Base-by-base conservation (phyloP, 176 grass and related monocot genomes). In the Rhynchospora pubera region DNA sequence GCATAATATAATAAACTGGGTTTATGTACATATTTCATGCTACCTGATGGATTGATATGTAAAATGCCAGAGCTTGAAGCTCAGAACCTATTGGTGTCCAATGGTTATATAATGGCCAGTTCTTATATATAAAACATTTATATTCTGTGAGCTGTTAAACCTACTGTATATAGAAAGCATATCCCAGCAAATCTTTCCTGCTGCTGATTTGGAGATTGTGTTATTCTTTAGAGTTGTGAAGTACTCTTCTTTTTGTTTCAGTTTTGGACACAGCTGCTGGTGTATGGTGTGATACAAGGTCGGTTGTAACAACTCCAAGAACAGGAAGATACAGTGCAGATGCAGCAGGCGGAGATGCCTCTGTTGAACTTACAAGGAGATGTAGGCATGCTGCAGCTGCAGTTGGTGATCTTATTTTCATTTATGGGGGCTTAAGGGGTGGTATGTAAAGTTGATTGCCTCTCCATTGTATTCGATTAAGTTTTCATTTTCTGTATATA, bases 241-340 rank as follows among this genome's bases (percentile, higher is more conserved):
- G 48, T 85, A 63, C 34, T 45, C 64, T 74, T 57, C 79, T 18
- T 84, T 82, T 55, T 87, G 58, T 44, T 93, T 84, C 91, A 99
- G 97, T 99, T 24, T 57, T 99, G 65, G 97, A 99, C 52, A 99
- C 97, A 70, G 97, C 97, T 87, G 97, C 97, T 80, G 97, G 97
- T 78, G 97, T 99, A 53, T 99, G 97, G 97, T 99, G 97, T 14
- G 97, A 99, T 84, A 96, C 85, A 61, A 94, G 89, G 58, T 91
- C 92, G 18, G 95, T 97, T 85, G 90, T 97, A 21, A 97, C 95
- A 74, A 94, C 91, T 91, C 92, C 95, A 53, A 94, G 95, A 57
- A 97, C 85, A 46, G 95, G 95, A 83, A 91, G 87, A 86, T 97
- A 91, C 79, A 97, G 95, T 79, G 90, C 86, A 7, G 95, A 97